Percentiles rank a stretch among this genome's conserved stretches.
Conservation (phyloP, 345 rosid species). For the Lenwebbia sp. region DNA sequence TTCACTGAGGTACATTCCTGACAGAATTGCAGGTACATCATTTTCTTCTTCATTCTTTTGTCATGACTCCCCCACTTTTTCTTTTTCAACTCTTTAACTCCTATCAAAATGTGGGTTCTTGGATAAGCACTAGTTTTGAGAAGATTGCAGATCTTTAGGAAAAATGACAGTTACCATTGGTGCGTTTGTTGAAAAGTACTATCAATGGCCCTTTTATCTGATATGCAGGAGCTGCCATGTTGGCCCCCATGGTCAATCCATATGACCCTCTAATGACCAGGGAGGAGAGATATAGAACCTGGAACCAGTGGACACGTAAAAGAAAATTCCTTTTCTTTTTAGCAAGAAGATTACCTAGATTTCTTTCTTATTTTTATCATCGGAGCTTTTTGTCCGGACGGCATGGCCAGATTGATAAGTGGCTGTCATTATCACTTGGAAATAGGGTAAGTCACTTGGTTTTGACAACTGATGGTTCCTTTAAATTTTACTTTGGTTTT, state of each 20-base stretch:
- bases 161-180: not conserved
- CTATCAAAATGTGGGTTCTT: not conserved
- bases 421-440: conserved; percentile 52
- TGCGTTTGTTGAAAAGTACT: not conserved
- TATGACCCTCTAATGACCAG: conserved; percentile 49
- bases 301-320: conserved; percentile 46
- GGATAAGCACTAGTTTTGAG: not conserved
- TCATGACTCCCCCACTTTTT: not conserved
- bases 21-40: conserved; percentile 42
- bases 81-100: not conserved
- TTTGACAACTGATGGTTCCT: not conserved
- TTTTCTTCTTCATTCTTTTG: not conserved
- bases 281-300: conserved; percentile 33
- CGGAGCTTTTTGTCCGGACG: conserved; percentile 52
- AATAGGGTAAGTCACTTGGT: conserved; percentile 31
- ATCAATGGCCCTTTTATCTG: not conserved
- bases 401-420: conserved; percentile 53
- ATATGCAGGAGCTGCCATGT: conserved; percentile 47
- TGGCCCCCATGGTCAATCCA: conserved; percentile 68
- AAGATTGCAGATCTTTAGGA: not conserved
- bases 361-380: conserved; percentile 38
- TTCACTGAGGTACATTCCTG: conserved; percentile 54
- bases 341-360: conserved; percentile 45
- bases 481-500: not conserved
- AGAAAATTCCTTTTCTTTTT: conserved; percentile 54